Evolutionary conservation across 2,329 filamentous ascomycete genomes (phyloP).

Genomic region (Alternaria sp.): DNA sequence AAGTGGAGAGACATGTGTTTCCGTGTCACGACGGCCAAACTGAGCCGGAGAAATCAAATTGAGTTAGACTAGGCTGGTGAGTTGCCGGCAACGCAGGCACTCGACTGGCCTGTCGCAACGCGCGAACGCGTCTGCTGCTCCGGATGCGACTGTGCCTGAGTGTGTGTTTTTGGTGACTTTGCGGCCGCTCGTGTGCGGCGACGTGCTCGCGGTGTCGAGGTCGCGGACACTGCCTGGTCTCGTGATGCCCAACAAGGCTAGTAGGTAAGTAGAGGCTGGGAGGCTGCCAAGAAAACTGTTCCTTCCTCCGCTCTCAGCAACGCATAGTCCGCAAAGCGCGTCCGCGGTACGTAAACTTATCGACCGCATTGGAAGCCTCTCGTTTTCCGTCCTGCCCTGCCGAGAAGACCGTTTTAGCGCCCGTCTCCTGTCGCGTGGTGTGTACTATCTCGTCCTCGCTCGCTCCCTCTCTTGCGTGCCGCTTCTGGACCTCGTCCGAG

Average conservation of each 20-base stretch:
- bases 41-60: conserved; percentile 43
- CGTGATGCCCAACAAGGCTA: conserved; percentile 30
- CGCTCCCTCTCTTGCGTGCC: conserved; percentile 24
- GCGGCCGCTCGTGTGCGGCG: conserved; percentile 10
- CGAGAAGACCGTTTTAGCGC: conserved; percentile 40
- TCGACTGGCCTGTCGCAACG: conserved; percentile 44
- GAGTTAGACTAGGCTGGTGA: conserved; percentile 49
- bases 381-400: conserved; percentile 41
- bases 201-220: conserved; percentile 23
- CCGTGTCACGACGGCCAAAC: conserved; percentile 48
- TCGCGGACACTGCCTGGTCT: conserved; percentile 22
- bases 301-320: conserved; percentile 37
- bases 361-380: conserved; percentile 40
- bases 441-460: conserved; percentile 24
- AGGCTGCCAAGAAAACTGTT: conserved; percentile 19
- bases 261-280: conserved; percentile 14
- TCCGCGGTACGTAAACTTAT: conserved; percentile 46
- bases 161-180: conserved; percentile 1
- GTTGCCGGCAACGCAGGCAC: conserved; percentile 49
- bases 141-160: conserved; percentile 13
- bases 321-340: conserved; percentile 48
- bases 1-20: conserved; percentile 52
- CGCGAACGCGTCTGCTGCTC: conserved; percentile 33
- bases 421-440: conserved; percentile 36
- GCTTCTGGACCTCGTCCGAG: conserved; percentile 29